A percentile compares a stretch with the other conserved stretches of the same genome.
phyloP scores from a whole-genome alignment of 2,329 filamentous ascomycete species.

The Pseudogymnoascus verrucosus region DNA sequence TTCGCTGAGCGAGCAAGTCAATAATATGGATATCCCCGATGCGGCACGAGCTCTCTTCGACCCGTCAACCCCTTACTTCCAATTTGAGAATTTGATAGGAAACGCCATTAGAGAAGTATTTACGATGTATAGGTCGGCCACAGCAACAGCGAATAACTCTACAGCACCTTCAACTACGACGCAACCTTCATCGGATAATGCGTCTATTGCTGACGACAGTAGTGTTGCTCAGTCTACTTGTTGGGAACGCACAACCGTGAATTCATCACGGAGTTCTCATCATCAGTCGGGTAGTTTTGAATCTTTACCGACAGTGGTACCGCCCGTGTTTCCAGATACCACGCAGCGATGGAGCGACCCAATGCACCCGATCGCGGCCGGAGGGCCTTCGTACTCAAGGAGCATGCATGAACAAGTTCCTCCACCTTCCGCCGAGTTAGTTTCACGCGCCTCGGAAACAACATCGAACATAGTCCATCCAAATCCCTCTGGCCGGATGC shows the following conservation, averaged over 20 bases:
- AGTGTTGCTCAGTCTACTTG: neutral
- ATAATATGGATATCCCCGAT: neutral
- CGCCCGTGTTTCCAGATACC: neutral
- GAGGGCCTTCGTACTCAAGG: neutral
- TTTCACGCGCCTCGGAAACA: neutral
- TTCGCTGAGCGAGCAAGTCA: neutral
- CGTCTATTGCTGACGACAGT: neutral
- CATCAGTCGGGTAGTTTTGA: neutral
- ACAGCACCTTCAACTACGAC: neutral
- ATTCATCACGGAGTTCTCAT: neutral
- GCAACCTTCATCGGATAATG: neutral
- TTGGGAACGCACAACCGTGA: neutral
- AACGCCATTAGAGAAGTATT: neutral
- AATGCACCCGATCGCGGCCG: neutral
- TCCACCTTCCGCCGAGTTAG: neutral
- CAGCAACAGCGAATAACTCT: neutral
- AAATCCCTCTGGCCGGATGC: neutral
- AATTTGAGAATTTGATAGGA: neutral
- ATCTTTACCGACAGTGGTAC: neutral
- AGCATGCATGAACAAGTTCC: neutral
- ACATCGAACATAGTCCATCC: neutral
- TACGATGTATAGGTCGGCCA: neutral
- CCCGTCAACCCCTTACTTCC: neutral
- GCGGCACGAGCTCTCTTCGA: neutral
- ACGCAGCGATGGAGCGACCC: neutral